Conservation (phyloP, 2,329 filamentous ascomycete genomes). For the Sporothrix brunneoviolacea region DNA sequence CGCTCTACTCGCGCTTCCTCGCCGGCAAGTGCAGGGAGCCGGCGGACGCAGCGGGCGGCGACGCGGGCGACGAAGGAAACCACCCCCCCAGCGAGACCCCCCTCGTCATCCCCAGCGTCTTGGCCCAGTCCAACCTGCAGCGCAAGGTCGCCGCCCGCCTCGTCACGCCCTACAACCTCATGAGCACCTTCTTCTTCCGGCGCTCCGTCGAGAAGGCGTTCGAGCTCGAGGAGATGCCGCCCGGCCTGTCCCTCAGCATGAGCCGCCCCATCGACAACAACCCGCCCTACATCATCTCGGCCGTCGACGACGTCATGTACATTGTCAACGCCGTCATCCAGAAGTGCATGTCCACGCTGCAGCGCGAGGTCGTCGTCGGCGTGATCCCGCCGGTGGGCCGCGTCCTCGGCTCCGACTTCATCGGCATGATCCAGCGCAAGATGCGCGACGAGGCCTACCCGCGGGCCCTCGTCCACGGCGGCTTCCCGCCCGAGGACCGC, state of each 20-base stretch:
- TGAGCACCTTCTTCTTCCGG: constrained; percentile 96
- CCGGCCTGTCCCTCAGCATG: constrained; percentile 69
- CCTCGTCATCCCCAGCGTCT: constrained; percentile 63
- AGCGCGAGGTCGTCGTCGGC: constrained; percentile 67
- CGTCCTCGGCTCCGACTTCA: constrained; percentile 81
- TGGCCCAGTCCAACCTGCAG: constrained; percentile 71
- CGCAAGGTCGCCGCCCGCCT: constrained; percentile 72
- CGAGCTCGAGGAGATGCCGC: constrained; percentile 84
- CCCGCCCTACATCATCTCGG: constrained; percentile 85
- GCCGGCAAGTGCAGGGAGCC: constrained; percentile 68
- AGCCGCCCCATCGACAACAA: constrained; percentile 62
- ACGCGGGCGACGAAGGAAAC: neutral
- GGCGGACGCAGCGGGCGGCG: neutral
- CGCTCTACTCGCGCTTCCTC: constrained; percentile 83
- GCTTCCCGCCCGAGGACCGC: constrained; percentile 77
- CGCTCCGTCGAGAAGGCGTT: constrained; percentile 96
- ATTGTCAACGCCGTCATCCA: constrained; percentile 91
- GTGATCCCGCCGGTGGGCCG: constrained; percentile 73
- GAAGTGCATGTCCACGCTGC: constrained; percentile 78
- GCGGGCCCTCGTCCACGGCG: constrained; percentile 68
- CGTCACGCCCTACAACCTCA: constrained; percentile 73
- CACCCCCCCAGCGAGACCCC: too few species aligned
- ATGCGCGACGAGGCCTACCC: constrained; percentile 97
- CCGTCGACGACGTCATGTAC: constrained; percentile 98
- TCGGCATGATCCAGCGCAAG: constrained; percentile 94